Conservation (phyloP, 2,329 filamentous ascomycete genomes). For the Ustulina deusta region DNA sequence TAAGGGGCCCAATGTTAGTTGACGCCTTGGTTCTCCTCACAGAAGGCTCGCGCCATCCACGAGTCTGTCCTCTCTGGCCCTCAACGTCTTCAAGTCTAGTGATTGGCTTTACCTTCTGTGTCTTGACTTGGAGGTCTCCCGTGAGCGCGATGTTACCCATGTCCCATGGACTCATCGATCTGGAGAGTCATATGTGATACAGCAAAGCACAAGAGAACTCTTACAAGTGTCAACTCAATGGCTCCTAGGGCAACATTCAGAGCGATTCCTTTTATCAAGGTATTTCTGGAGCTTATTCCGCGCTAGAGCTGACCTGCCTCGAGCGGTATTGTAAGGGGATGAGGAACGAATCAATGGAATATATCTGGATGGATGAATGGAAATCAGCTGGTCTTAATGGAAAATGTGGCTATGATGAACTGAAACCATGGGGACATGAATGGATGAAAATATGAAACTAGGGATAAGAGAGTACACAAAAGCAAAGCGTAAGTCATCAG, state of each 20-base stretch:
- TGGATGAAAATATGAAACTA: constrained; percentile 21
- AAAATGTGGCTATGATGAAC: constrained; percentile 12
- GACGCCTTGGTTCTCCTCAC: background rate
- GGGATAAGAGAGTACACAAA: constrained; percentile 19
- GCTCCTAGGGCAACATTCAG: background rate
- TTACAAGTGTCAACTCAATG: background rate
- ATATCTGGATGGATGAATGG: constrained; percentile 6
- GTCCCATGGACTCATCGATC: background rate
- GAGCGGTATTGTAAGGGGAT: constrained; percentile 1
- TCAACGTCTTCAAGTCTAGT: background rate
- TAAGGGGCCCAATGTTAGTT: background rate
- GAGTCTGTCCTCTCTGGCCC: background rate
- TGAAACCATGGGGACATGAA: constrained; percentile 11
- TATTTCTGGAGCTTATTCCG: background rate
- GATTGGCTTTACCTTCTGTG: constrained; percentile 3
- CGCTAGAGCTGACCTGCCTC: background rate
- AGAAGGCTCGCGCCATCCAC: background rate
- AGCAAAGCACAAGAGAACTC: background rate
- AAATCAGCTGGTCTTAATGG: constrained; percentile 6
- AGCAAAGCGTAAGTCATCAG: constrained; percentile 11
- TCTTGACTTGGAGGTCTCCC: background rate
- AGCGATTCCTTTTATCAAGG: background rate
- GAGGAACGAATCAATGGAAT: constrained; percentile 7
- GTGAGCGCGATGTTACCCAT: background rate
- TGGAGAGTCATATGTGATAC: background rate